Conservation (phyloP, 2,329 filamentous ascomycete species). For the Botrytis hyacinthi region DNA sequence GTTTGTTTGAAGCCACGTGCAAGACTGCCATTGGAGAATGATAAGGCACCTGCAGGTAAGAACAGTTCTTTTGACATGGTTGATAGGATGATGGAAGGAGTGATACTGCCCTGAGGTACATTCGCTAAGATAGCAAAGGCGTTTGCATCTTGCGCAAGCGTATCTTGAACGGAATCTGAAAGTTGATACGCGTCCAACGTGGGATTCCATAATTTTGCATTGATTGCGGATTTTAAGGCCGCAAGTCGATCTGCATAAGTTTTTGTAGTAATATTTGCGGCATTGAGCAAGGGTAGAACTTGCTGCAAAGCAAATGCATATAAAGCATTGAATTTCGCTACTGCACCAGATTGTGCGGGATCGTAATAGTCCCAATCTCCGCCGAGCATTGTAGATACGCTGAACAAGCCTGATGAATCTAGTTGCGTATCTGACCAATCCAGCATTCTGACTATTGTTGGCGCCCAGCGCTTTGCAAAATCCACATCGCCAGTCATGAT, state of each 20-base stretch:
- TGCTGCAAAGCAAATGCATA: not conserved
- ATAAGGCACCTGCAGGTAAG: not conserved
- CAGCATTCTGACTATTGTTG: not conserved
- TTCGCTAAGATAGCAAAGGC: not conserved
- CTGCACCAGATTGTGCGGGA: not conserved
- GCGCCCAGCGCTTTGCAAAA: not conserved
- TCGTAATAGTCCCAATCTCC: not conserved
- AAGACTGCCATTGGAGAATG: not conserved
- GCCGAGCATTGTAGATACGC: not conserved
- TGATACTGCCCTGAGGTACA: not conserved
- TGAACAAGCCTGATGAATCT: not conserved
- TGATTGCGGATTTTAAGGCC: not conserved
- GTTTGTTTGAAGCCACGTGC: not conserved
- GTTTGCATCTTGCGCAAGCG: not conserved
- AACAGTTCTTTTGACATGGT: not conserved
- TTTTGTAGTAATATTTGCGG: not conserved
- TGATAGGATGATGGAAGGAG: not conserved
- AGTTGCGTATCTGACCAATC: not conserved
- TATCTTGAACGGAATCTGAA: not conserved
- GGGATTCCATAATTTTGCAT: not conserved
- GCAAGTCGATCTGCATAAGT: not conserved
- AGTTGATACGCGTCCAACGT: not conserved
- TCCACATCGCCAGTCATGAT: not conserved
- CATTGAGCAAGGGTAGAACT: not conserved
- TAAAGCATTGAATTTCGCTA: not conserved